Evolutionary conservation across 495 filamentous ascomycete species (phyloP).

Genomic region (Alectoria sarmentosa): DNA sequence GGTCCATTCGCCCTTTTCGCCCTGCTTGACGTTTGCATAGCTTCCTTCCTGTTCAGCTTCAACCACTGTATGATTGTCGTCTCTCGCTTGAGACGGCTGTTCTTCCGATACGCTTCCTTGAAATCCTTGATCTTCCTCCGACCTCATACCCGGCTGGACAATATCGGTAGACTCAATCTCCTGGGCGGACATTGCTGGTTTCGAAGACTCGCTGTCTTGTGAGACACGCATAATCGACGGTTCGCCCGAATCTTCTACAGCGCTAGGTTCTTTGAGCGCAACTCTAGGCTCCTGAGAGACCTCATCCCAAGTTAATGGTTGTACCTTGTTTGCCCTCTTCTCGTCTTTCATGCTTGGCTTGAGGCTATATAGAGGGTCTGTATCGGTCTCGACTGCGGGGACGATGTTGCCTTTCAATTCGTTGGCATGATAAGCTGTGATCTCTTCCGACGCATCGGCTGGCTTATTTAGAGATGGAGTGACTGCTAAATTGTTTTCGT

Average conservation of each 20-base stretch:
- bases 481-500: not conserved
- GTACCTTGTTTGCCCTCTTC: conserved; percentile 25
- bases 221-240: conserved; percentile 1
- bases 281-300: conserved; percentile 1
- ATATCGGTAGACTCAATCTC: conserved; percentile 1
- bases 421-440: not conserved
- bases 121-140: not conserved
- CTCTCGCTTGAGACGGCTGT: not conserved
- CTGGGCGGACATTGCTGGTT: not conserved
- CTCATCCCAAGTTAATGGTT: not conserved
- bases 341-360: conserved; percentile 30
- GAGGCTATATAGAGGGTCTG: not conserved
- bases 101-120: not conserved
- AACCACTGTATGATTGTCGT: not conserved
- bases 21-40: not conserved
- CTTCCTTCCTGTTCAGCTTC: not conserved
- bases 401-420: not conserved
- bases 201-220: conserved; percentile 1
- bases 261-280: not conserved
- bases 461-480: not conserved
- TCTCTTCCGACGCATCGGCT: not conserved
- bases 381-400: not conserved
- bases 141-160: not conserved
- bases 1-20: not conserved
- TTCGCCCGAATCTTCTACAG: not conserved